phyloP scores from a whole-genome alignment of 768 basidiomycete species.

The Guyanaporus albipodus region DNA sequence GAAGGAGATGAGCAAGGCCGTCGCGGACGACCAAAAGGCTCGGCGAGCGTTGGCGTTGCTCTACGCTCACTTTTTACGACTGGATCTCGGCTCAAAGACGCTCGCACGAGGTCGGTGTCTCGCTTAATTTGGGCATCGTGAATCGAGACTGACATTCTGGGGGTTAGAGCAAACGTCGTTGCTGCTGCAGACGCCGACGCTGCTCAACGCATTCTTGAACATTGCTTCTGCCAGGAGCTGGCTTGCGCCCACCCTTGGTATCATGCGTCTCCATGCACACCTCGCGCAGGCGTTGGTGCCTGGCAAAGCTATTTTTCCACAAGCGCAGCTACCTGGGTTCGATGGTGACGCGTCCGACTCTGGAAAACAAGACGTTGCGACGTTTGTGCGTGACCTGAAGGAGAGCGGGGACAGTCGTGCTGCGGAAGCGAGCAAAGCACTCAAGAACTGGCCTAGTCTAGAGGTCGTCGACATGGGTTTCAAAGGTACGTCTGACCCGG shows the following conservation, averaged over 20 bases:
- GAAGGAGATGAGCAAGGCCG: constrained; percentile 44
- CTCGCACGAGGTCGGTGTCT: constrained; percentile 60
- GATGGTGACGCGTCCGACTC: constrained; percentile 35
- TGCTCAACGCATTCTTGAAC: constrained; percentile 77
- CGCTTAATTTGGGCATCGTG: neutral
- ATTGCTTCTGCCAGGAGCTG: constrained; percentile 86
- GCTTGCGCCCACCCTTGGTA: constrained; percentile 72
- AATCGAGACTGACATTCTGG: neutral
- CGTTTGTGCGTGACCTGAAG: constrained; percentile 16
- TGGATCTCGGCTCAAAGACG: constrained; percentile 46
- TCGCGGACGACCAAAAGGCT: constrained; percentile 35
- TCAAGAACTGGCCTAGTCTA: constrained; percentile 67
- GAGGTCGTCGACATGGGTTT: constrained; percentile 82
- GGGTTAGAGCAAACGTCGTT: constrained; percentile 65
- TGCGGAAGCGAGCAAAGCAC: constrained; percentile 44
- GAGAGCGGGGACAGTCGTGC: constrained; percentile 17
- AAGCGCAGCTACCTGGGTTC: constrained; percentile 80
- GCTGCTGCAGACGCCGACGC: constrained; percentile 64
- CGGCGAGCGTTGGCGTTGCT: constrained; percentile 64
- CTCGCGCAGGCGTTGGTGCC: constrained; percentile 81
- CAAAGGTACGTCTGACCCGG: constrained; percentile 55
- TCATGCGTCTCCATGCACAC: constrained; percentile 81
- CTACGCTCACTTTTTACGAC: constrained; percentile 80
- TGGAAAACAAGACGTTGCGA: constrained; percentile 16
- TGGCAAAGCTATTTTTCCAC: constrained; percentile 38